phyloP scores from a whole-genome alignment of 31 red algal species.

The Asparagopsis taxiformis region DNA sequence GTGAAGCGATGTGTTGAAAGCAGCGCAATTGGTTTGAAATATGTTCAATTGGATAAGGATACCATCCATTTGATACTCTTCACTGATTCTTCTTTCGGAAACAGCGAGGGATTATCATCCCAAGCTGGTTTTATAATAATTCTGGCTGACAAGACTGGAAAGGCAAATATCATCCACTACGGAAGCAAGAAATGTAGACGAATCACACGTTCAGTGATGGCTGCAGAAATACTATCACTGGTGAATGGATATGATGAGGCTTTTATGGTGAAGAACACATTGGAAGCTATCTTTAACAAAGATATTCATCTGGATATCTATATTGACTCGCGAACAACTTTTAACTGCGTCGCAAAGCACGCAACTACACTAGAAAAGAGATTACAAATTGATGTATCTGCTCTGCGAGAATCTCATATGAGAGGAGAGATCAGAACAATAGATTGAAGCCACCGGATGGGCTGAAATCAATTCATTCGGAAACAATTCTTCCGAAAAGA shows the following conservation, averaged over 20 bases:
- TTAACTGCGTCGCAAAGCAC: conserved; percentile 1
- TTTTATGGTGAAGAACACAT: neutral
- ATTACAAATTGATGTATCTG: conserved; percentile 10
- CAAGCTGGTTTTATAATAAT: conserved; percentile 8
- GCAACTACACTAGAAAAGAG: conserved; percentile 7
- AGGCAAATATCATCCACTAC: conserved; percentile 6
- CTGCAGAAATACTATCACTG: conserved; percentile 10
- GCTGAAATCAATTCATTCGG: no score
- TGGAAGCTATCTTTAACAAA: no score
- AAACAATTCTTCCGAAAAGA: no score
- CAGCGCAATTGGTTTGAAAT: no score
- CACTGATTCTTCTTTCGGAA: no score
- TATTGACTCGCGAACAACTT: conserved; percentile 4
- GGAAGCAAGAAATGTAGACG: conserved; percentile 5
- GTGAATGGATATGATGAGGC: neutral
- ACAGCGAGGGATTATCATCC: no score
- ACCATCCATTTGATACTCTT: neutral
- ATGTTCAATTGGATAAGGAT: neutral
- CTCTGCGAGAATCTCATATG: conserved; percentile 7
- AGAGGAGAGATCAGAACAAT: conserved; percentile 1
- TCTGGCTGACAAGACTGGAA: neutral
- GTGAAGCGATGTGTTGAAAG: neutral
- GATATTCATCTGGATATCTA: neutral
- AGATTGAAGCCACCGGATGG: no score
- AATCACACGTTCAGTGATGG: conserved; percentile 3